Evolutionary conservation across 2,329 filamentous ascomycete genomes (phyloP), one percentile per base, ranked within the genome.

Genomic region (Chrysosporium queenslandicum): DNA sequence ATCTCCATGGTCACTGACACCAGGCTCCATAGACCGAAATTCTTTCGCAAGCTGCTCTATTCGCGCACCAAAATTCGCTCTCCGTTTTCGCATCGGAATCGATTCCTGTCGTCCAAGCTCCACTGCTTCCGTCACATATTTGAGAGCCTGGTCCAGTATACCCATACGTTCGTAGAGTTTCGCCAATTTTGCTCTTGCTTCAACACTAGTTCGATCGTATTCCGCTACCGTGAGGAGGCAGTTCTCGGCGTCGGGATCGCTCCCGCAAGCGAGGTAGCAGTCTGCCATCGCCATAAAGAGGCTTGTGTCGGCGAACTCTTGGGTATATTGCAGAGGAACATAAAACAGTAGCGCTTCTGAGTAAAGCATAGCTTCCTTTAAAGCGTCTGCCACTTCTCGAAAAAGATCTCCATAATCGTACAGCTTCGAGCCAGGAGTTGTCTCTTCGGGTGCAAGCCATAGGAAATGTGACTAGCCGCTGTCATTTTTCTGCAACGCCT

Each of bases 121-220:
- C 59, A 91, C 78, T 7, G 87, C 82, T 64, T 94, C 85, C 30
- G 84, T 85, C 46, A 87, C 81, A 47, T 89, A 79, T 54, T 85
- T 82, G 54, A 89, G 79, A 1, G 89, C 89, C 61, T 87, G 81
- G 61, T 89, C 85, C 20, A 79, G 81, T 69, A 84, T 80, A 56
- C 82, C 82, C 41, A 78, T 78, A 57, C 77, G 81, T 64, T 94
- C 87, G 62, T 94, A 95, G 66, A 96, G 80, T 61, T 86, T 89
- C 11, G 87, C 87, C 8, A 96, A 74, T 60, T 87, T 81, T 27
- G 86, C 81, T 36, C 87, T 83, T 36, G 87, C 86, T 56, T 89
- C 83, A 45, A 91, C 81, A 53, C 85, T 82, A 37, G 80, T 74
- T 41, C 82, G 73, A 56, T 94, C 85, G 54, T 81, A 77, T 48